Evolutionary conservation across 192 early-diverging fungal species (phyloP).

Genomic region (Phycomyces nitens): DNA sequence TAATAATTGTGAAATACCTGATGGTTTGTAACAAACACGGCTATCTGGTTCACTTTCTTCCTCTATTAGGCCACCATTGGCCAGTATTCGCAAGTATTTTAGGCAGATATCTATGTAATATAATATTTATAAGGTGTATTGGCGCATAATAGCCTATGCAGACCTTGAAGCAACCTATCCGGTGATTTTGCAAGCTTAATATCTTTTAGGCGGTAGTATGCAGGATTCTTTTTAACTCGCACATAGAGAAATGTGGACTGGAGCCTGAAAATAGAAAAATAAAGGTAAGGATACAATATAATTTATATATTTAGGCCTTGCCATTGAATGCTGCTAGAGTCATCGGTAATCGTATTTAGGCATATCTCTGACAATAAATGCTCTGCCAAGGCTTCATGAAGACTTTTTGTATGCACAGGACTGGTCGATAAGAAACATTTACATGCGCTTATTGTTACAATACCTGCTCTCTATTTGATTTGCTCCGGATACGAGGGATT

Average conservation of each 20-base stretch:
- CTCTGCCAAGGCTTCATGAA: conserved; percentile 55
- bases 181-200: background rate
- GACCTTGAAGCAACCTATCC: conserved; percentile 20
- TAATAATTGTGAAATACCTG: conserved; percentile 11
- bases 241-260: conserved; percentile 40
- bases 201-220: conserved; percentile 19
- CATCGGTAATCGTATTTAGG: conserved; percentile 50
- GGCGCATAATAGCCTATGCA: background rate
- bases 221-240: conserved; percentile 33
- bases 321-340: conserved; percentile 53
- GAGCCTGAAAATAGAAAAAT: conserved; percentile 23
- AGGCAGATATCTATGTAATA: conserved; percentile 26
- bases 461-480: conserved; percentile 66
- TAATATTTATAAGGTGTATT: background rate
- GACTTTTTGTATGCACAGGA: too few species aligned
- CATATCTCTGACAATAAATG: conserved; percentile 75
- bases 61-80: conserved; percentile 12
- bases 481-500: conserved; percentile 49
- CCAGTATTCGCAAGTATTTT: conserved; percentile 24
- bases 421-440: too few species aligned
- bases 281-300: too few species aligned
- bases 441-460: too few species aligned
- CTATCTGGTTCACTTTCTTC: background rate
- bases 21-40: conserved; percentile 1
- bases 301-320: too few species aligned